Base-by-base conservation (phyloP, 148 eudicot species). In the Chenopodium suecicum region DNA sequence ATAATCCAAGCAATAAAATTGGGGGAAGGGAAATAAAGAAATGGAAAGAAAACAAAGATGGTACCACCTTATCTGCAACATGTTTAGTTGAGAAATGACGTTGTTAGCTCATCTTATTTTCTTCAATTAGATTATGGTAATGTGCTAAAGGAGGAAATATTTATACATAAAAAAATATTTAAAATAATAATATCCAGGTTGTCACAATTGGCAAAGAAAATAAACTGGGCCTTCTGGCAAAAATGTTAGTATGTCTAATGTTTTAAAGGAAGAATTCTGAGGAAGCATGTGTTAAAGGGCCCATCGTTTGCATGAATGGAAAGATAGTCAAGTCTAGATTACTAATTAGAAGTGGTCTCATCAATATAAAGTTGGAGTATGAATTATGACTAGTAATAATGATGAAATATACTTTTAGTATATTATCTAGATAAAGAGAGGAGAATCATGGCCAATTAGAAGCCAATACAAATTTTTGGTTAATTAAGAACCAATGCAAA, bases 231-330 rank as follows among this genome's bases (percentile, higher is more conserved):
- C 65, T 62, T 44, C 34, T 77, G 62, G 70, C 31, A 25, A 54
- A 17, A 68, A 25, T 41, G 67, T 62, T 69, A n/a, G n/a, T 27
- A 31, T 47, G 29, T 44, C 29, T 64, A 50, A 78, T 78, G 73
- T 52, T 25, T 48, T 5, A 12, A 52, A 76, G 44, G 48, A 8
- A 76, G 73, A 56, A 76, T 67, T n/a, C 9, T 76, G 52, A 48
- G 67, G 52, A 81, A 34, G 56, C 83, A 82, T 82, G 83, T 82
- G 84, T 82, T 70, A 60, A 3, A 76, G 47, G 84, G 48, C 80
- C 84, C 84, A 69, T 69, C 34, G 22, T 81, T 47, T 68, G 41
- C 84, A 77, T 77, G 80, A 82, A 77, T 11, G 47, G 80, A 48
- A 22, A 44, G 37, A 19, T 62, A 62, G 27, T 62, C 70, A 65